Conservation (phyloP, 345 rosid genomes). For the Brassica cretica region DNA sequence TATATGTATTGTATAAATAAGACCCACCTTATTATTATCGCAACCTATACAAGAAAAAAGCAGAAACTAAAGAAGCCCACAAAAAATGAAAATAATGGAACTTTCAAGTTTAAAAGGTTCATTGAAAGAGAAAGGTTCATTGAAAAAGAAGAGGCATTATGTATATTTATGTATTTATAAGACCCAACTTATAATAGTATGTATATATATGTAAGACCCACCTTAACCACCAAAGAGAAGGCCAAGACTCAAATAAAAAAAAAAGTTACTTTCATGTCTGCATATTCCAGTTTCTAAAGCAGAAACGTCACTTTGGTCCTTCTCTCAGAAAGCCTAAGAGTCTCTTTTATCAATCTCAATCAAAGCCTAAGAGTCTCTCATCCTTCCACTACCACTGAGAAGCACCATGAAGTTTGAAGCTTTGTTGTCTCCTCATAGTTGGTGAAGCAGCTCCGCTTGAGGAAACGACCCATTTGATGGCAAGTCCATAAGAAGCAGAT, state of each 20-base stretch:
- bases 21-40: not conserved
- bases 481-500: constrained; percentile 72
- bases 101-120: constrained; percentile 27
- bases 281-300: constrained; percentile 30
- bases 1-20: constrained; percentile 6
- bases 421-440: constrained; percentile 25
- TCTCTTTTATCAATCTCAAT: constrained; percentile 11
- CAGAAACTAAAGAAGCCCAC: constrained; percentile 1
- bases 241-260: constrained; percentile 25
- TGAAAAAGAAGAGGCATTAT: constrained; percentile 18
- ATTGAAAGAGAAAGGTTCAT: constrained; percentile 24
- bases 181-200: not conserved
- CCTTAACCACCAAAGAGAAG: constrained; percentile 28
- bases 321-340: constrained; percentile 25
- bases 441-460: constrained; percentile 84
- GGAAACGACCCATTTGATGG: constrained; percentile 84
- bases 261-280: constrained; percentile 3
- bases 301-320: constrained; percentile 27
- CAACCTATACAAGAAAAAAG: not conserved
- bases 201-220: constrained; percentile 22
- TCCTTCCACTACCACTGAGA: constrained; percentile 2
- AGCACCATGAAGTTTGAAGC: constrained; percentile 27
- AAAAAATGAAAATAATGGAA: not conserved
- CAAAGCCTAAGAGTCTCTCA: constrained; percentile 2
- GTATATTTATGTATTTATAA: not conserved